Conservation (phyloP, 805 yeast genomes). For the Yamadazyma scolyti region DNA sequence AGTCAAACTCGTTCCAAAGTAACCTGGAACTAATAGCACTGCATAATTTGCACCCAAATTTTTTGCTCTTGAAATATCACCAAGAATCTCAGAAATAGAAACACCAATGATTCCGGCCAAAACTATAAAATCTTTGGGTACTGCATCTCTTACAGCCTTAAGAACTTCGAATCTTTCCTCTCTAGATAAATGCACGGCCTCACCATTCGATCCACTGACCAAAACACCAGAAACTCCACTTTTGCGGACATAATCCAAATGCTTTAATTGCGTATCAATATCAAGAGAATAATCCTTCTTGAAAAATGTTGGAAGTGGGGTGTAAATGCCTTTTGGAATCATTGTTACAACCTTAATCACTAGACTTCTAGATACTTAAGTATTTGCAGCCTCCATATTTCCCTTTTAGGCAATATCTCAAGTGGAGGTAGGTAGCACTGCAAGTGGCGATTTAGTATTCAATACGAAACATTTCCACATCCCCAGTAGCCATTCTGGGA, state of each 20-base stretch:
- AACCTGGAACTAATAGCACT: slow-evolving; percentile 42
- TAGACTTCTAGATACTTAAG: too few relatives aligned
- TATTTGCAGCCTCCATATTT: too few relatives aligned
- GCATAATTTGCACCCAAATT: slow-evolving; percentile 38
- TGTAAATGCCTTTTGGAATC: slow-evolving; percentile 42
- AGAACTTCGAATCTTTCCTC: slow-evolving; percentile 38
- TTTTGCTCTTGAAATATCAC: slow-evolving; percentile 29
- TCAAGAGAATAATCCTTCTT: slow-evolving; percentile 31
- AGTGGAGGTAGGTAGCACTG: too few relatives aligned
- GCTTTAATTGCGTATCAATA: slow-evolving; percentile 40
- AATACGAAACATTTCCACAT: too few relatives aligned
- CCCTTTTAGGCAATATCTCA: too few relatives aligned
- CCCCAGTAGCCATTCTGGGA: too few relatives aligned
- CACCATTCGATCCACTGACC: slow-evolving; percentile 54
- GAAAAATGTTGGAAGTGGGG: slow-evolving; percentile 56
- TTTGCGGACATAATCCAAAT: slow-evolving; percentile 37
- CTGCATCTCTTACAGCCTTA: slow-evolving; percentile 18
- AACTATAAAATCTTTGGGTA: slow-evolving; percentile 23
- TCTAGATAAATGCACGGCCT: slow-evolving; percentile 46
- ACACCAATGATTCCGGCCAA: slow-evolving; percentile 49
- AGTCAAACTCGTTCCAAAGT: slow-evolving; percentile 42
- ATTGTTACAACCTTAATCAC: too few relatives aligned
- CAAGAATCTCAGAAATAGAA: slow-evolving; percentile 42
- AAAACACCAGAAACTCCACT: slow-evolving; percentile 48
- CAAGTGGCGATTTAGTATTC: too few relatives aligned